Conservation (phyloP, 164 flowering plant species). For the Brasenia schreberi region DNA sequence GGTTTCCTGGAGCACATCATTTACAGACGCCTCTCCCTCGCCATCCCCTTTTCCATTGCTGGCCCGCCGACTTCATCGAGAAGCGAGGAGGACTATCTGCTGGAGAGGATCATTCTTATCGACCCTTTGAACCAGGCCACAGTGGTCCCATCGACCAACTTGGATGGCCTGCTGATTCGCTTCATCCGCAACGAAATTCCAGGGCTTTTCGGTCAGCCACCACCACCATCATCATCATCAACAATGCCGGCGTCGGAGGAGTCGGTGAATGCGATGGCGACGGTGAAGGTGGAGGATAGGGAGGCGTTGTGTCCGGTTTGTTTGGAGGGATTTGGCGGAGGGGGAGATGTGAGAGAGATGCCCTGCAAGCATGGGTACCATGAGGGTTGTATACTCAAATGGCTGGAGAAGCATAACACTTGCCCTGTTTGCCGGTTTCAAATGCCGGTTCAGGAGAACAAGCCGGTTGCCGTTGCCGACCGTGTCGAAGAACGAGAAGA, state of each 20-base stretch:
- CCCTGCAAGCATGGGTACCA: slow-evolving; percentile 89
- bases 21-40: slow-evolving; percentile 4
- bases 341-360: slow-evolving; percentile 65
- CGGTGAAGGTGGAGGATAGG: slow-evolving; percentile 31
- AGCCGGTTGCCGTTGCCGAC: too few species aligned
- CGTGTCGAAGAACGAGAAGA: neutral
- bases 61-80: slow-evolving; percentile 8
- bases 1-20: slow-evolving; percentile 72
- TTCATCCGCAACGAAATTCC: slow-evolving; percentile 76
- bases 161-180: slow-evolving; percentile 66
- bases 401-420: slow-evolving; percentile 83
- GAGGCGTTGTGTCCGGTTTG: slow-evolving; percentile 54
- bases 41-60: slow-evolving; percentile 25
- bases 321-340: slow-evolving; percentile 56
- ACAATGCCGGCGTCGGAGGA: slow-evolving; percentile 33
- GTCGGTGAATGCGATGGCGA: slow-evolving; percentile 64
- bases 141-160: slow-evolving; percentile 51
- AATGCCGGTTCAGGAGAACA: slow-evolving; percentile 33
- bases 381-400: slow-evolving; percentile 43
- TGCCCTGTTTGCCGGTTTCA: slow-evolving; percentile 82
- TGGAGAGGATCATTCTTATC: slow-evolving; percentile 45
- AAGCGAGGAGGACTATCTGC: slow-evolving; percentile 3
- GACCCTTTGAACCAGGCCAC: slow-evolving; percentile 51
- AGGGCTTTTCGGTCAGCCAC: slow-evolving; percentile 5
- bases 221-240: slow-evolving; percentile 40